Base-by-base conservation (phyloP, 106 monocot species). In the Allium sativum region DNA sequence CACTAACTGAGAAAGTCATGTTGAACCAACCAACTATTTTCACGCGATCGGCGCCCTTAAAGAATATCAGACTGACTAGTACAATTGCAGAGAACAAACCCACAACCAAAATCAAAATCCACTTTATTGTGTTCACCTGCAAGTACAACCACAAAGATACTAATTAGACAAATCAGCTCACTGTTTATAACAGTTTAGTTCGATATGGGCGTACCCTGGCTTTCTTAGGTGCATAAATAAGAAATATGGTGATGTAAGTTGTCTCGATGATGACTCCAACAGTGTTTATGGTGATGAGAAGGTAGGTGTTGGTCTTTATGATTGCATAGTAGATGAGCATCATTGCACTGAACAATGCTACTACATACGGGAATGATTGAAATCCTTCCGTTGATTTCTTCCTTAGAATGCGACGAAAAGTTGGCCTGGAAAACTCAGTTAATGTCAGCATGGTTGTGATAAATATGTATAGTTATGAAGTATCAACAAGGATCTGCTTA, bases 1-100 rank as follows among this genome's bases (percentile, higher is more conserved):
- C 68, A 13, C 68, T 68, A n/a, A 68, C 56, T 19, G 68, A 68
- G 58, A 68, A 68, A 44, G 56, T 68, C 44, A 68, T 56, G 53
- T 56, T 56, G 68, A 68, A 55, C 68, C 68, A 68, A 56, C 68
- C 68, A 13, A 68, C 46, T 16, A 57, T 46, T 42, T 40, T 68
- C 14, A 68, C 9, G 12, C 68, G 68, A 43, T 68, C 46, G 16
- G 45, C 42, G 6, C 68, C 68, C 45, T 68, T 45, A 58, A 68
- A 68, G 55, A 14, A 45, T 9, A 58, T 5, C 42, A 46, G 17
- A 68, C 56, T 68, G 7, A 54, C 7, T 1, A 57, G 46, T 4
- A 68, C 44, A 6, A 68, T 68, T 1, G 10, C 18, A n/a, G 68
- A 68, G 57, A 68, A 68, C 11, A 68, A 15, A 20, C 44, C 68